Percentiles rank a stretch among this genome's conserved stretches.
These are phyloP conservation scores for Clarireedia paspali DNA, from an alignment of 2,329 filamentous ascomycete species.

Conservation along the genomic window DNA sequence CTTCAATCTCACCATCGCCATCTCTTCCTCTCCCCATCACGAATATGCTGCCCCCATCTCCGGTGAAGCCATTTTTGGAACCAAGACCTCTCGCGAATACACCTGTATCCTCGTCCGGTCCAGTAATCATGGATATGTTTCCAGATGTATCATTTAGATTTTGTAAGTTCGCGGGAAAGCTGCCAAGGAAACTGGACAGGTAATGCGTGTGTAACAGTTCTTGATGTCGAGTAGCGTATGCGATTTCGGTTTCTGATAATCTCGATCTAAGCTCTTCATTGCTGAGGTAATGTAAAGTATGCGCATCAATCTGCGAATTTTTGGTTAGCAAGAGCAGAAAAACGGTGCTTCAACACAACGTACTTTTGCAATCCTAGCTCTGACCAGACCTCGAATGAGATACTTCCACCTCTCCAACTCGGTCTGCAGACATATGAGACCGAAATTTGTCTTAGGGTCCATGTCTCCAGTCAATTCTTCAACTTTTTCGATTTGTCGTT, in stretches of 20 bases:
- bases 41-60: conserved; percentile 80
- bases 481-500: conserved; percentile 61
- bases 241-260: conserved; percentile 70
- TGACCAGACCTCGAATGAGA: conserved; percentile 44
- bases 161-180: conserved; percentile 72
- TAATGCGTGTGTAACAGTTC: conserved; percentile 80
- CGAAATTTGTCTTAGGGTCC: conserved; percentile 87
- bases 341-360: not conserved
- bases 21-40: conserved; percentile 63
- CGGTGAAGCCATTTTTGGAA: conserved; percentile 42
- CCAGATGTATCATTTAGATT: conserved; percentile 86
- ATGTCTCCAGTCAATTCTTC: conserved; percentile 75
- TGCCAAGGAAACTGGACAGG: conserved; percentile 70
- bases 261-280: conserved; percentile 45
- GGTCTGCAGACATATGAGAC: conserved; percentile 90
- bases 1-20: conserved; percentile 50
- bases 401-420: conserved; percentile 94
- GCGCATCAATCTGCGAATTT: conserved; percentile 81
- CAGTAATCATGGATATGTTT: conserved; percentile 86
- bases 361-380: conserved; percentile 9
- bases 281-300: conserved; percentile 66
- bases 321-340: conserved; percentile 68
- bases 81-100: conserved; percentile 75
- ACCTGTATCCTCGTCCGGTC: conserved; percentile 72
- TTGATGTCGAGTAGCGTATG: conserved; percentile 81